A percentile compares a stretch with the other conserved stretches of the same genome.
Evolutionary conservation across 208 protist species (phyloP).

Genomic region (Trypanosoma congolense): DNA sequence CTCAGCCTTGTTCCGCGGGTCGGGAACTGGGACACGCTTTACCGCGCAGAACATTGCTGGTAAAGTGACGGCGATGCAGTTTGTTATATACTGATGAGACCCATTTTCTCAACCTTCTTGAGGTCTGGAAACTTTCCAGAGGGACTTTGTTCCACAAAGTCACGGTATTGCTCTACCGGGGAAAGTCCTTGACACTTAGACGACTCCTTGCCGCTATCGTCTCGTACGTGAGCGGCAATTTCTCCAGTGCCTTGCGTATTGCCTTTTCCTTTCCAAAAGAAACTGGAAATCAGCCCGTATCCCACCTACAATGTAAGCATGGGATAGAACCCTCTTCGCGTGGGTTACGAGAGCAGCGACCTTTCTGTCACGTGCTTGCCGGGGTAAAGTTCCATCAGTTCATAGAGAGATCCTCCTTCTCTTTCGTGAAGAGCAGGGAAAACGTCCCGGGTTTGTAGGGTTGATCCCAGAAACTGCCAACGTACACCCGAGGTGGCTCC

Average conservation of each 20-base stretch:
- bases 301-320: constrained; percentile 76
- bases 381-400: constrained; percentile 80
- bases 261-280: constrained; percentile 76
- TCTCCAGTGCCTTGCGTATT: constrained; percentile 46
- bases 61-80: constrained; percentile 50
- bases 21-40: constrained; percentile 10
- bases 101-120: constrained; percentile 65
- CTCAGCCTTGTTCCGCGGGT: constrained; percentile 36
- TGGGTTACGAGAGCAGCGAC: constrained; percentile 88
- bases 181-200: constrained; percentile 62
- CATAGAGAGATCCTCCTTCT: constrained; percentile 82
- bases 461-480: constrained; percentile 94
- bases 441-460: constrained; percentile 66
- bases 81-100: constrained; percentile 38
- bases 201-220: constrained; percentile 45
- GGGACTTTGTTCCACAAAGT: constrained; percentile 58
- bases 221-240: constrained; percentile 57
- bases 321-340: constrained; percentile 81
- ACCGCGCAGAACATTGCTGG: constrained; percentile 58
- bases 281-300: constrained; percentile 59
- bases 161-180: constrained; percentile 32
- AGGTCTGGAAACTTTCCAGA: constrained; percentile 48
- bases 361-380: constrained; percentile 80
- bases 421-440: constrained; percentile 64
- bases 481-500: constrained; percentile 94